Base-by-base conservation (phyloP, 495 filamentous ascomycete genomes). In the Pseudomonodictys pantanalensis region DNA sequence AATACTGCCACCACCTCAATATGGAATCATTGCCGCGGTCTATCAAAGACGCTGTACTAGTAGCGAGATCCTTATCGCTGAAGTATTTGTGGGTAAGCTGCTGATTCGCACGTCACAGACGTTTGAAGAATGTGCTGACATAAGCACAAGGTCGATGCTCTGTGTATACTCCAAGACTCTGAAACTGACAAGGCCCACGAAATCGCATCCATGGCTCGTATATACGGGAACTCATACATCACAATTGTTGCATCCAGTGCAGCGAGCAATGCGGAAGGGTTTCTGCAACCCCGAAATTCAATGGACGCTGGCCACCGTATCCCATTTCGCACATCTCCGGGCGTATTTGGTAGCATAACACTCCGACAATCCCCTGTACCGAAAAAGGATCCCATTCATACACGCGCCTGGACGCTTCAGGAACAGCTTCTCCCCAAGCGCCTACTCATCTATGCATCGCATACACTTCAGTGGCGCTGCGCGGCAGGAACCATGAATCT, bases 101-200 rank as follows among this genome's bases (percentile, higher is more conserved):
- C n/a, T n/a, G n/a, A n/a, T n/a, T n/a, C n/a, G n/a, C n/a, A n/a
- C n/a, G n/a, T n/a, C n/a, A n/a, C n/a, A n/a, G n/a, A n/a, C n/a
- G n/a, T n/a, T n/a, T n/a, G n/a, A n/a, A n/a, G n/a, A n/a, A n/a
- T n/a, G n/a, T n/a, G n/a, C n/a, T n/a, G n/a, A n/a, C n/a, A n/a
- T n/a, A n/a, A n/a, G n/a, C n/a, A n/a, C n/a, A n/a, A n/a, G n/a
- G 30, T 55, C 15, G 52, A 44, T n/a, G 35, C 52, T 23, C 35
- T 55, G 8, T 55, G 52, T 28, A 45, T 55, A 1, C 38, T 55
- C 2, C 52, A 55, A 45, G 52, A 44, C 23, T 55, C 35, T 25
- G 25, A 28, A 15, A 32, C 9, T 3, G 52, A 55, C 35, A 52
- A 52, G 24, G 18, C 30, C 6, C 11, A 9, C n/a, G 29, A 52